Evolutionary conservation across 2,329 filamentous ascomycete species (phyloP).

Genomic region (Pyricularia sp.): DNA sequence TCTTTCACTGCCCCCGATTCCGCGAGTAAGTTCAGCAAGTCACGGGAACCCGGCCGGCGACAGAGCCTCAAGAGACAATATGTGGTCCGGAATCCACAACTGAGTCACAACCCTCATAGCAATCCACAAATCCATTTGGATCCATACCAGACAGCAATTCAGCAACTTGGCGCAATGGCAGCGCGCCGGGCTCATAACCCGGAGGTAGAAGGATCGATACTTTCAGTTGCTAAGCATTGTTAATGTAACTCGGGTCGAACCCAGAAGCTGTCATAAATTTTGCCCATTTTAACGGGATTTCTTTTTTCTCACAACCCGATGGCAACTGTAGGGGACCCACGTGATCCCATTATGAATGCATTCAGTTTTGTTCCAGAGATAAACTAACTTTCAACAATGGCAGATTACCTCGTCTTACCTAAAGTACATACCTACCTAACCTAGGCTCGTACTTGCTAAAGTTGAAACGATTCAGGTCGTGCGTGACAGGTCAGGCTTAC

Average conservation of each 20-base stretch:
- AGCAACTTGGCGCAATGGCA: conserved; percentile 1
- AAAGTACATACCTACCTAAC: no score
- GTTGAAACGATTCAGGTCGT: no score
- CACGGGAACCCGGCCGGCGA: not conserved
- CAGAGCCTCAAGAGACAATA: not conserved
- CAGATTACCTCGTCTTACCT: no score
- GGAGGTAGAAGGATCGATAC: conserved; percentile 1
- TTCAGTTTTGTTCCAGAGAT: no score
- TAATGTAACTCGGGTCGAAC: not conserved
- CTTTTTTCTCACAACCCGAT: not conserved
- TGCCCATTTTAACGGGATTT: not conserved
- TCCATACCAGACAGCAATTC: not conserved
- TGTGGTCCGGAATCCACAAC: not conserved
- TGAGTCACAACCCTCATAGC: not conserved
- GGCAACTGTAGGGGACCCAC: not conserved
- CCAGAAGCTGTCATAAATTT: not conserved
- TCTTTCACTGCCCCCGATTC: not conserved
- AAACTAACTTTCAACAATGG: no score
- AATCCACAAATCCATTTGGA: not conserved
- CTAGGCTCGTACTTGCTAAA: no score
- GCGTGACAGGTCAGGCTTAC: no score
- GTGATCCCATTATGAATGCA: not conserved
- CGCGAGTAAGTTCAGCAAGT: not conserved
- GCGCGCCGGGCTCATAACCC: conserved; percentile 1
- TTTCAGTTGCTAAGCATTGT: not conserved